Evolutionary conservation across 2,329 filamentous ascomycete genomes (phyloP).

Genomic region (Colletotrichum plurivorum): DNA sequence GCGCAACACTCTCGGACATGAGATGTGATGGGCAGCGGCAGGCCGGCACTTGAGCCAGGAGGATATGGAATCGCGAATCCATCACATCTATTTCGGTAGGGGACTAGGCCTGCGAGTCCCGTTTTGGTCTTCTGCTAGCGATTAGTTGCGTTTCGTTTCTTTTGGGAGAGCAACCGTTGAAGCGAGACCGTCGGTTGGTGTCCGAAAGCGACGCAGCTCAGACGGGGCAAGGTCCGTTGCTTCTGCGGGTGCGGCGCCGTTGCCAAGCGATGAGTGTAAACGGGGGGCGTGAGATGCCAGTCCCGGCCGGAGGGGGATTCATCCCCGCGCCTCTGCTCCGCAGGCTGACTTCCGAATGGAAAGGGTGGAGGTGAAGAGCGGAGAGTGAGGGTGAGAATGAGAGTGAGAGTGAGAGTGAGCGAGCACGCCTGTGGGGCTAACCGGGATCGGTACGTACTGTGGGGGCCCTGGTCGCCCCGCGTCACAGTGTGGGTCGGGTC

Average conservation of each 20-base stretch:
- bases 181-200: not conserved
- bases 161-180: slow-evolving; percentile 5
- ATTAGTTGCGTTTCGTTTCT: slow-evolving; percentile 22
- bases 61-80: slow-evolving; percentile 14
- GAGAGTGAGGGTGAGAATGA: not conserved
- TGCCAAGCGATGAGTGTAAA: not conserved
- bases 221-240: not conserved
- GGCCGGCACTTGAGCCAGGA: slow-evolving; percentile 2
- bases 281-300: not conserved
- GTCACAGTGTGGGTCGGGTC: not conserved
- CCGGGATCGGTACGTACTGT: not conserved
- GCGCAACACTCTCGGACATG: slow-evolving; percentile 3
- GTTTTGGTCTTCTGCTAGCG: slow-evolving; percentile 3
- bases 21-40: slow-evolving; percentile 1
- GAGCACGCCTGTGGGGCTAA: not conserved
- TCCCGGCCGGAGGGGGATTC: not conserved
- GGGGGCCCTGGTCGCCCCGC: slow-evolving; percentile 9
- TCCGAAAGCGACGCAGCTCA: not conserved
- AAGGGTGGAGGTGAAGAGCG: slow-evolving; percentile 13
- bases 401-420: not conserved
- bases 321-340: not conserved
- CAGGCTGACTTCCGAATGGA: not conserved
- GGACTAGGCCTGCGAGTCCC: not conserved
- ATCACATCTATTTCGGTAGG: slow-evolving; percentile 29
- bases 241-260: not conserved